These are phyloP conservation scores for Rhododendron ovatum DNA, from an alignment of 148 eudicot genomes.

Conservation along the genomic window DNA sequence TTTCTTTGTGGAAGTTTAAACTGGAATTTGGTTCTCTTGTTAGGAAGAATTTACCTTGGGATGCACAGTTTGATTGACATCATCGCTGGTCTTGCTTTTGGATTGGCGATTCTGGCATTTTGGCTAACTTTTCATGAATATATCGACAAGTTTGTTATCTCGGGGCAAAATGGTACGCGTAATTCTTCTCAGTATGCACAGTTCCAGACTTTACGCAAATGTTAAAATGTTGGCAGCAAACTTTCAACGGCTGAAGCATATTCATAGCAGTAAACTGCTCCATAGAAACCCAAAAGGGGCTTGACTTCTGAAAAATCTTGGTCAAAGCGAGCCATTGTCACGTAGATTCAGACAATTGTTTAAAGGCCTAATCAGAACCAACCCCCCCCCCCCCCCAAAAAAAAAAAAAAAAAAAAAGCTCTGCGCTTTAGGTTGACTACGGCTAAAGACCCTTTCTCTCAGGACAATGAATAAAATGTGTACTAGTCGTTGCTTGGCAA, in stretches of 20 bases:
- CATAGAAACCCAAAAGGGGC: not conserved
- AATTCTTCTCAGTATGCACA: not conserved
- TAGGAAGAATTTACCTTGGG: slow-evolving; percentile 96
- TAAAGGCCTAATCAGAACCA: slow-evolving; percentile 2
- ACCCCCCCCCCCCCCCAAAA: too few species aligned
- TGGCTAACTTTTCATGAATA: slow-evolving; percentile 69
- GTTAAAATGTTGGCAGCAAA: not conserved
- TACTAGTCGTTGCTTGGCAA: not conserved
- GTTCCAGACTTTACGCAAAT: not conserved
- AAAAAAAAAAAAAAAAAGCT: not conserved
- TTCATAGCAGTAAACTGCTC: not conserved
- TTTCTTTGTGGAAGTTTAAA: not conserved
- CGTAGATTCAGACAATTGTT: not conserved
- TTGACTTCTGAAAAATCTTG: not conserved
- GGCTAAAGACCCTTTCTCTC: not conserved
- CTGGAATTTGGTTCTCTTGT: slow-evolving; percentile 28
- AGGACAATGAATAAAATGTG: not conserved
- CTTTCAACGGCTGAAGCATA: slow-evolving; percentile 3
- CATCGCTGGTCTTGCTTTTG: slow-evolving; percentile 69
- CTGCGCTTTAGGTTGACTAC: not conserved
- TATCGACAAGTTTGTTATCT: slow-evolving; percentile 64
- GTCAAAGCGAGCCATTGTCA: not conserved
- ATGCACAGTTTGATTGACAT: slow-evolving; percentile 95
- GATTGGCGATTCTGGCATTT: slow-evolving; percentile 58
- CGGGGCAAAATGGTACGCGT: slow-evolving; percentile 83